A percentile compares a stretch with the other conserved stretches of the same genome.
Conservation (phyloP, 345 rosid species). For the Laguncularia racemosa region DNA sequence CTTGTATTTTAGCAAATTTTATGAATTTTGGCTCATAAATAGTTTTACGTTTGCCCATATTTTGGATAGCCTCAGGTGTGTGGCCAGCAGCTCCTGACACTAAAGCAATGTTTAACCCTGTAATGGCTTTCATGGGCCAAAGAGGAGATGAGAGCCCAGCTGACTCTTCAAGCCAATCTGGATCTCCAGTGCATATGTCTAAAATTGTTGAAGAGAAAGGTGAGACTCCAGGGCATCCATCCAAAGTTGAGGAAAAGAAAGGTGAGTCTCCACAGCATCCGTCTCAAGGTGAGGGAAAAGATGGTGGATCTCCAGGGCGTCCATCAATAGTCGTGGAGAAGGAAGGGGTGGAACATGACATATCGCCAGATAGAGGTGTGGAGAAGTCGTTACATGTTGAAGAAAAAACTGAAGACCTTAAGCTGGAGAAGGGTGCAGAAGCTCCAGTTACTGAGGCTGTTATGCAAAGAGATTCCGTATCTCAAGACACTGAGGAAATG, state of each 20-base stretch:
- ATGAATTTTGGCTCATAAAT: not conserved
- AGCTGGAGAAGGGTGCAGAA: conserved; percentile 23
- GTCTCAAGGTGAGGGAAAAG: conserved; percentile 27
- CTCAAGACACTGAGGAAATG: conserved; percentile 27
- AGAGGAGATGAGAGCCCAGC: conserved; percentile 41
- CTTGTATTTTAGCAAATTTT: not conserved
- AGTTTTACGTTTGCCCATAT: conserved; percentile 3
- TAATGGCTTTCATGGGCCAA: conserved; percentile 75
- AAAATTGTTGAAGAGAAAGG: conserved; percentile 27
- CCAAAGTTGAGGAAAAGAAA: conserved; percentile 29
- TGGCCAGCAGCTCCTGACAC: conserved; percentile 48
- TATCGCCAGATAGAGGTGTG: conserved; percentile 5
- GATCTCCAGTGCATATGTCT: conserved; percentile 24
- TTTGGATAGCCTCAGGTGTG: conserved; percentile 43
- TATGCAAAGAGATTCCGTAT: conserved; percentile 26
- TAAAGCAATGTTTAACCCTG: conserved; percentile 48
- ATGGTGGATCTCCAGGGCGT: conserved; percentile 24
- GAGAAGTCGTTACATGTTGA: conserved; percentile 20
- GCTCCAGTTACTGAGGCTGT: conserved; percentile 13
- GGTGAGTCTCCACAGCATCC: conserved; percentile 24
- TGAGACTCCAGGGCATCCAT: conserved; percentile 24
- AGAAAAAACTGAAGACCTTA: conserved; percentile 27
- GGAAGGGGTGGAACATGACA: conserved; percentile 30
- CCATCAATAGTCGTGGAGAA: conserved; percentile 26
- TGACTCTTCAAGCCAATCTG: conserved; percentile 28